Evolutionary conservation across 805 yeast species (phyloP), one percentile per base, ranked within the genome.

Genomic region (Candida adriatica): DNA sequence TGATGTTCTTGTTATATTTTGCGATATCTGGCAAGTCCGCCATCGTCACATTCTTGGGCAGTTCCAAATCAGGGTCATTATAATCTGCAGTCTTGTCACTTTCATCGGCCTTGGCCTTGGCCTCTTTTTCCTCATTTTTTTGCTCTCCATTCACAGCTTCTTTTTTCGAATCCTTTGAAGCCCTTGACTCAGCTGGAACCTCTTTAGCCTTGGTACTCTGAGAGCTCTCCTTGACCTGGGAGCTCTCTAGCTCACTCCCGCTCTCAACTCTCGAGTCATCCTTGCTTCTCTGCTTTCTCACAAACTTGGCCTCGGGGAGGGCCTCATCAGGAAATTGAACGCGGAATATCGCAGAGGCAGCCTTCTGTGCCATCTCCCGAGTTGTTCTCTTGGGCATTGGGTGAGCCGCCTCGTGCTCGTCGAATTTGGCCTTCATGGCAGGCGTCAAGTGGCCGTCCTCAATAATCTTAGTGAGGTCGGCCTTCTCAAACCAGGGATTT

Each of bases 321-420:
- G 13, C 18, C 30, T 35, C 26, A 6, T 33, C 37, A 13, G 43
- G 43, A 30, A 30, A 39, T 19, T 40, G 29, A 16, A 19, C 17
- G 16, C 28, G 16, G 16, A 26, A 31, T 14, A 34, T 21, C 21
- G 21, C 27, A n/a, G 20, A 22, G 18, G 34, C 29, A 16, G 37
- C 32, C 8, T 18, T 24, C 18, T 24, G 16, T 5, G 36, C 39
- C 20, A 26, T 28, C n/a, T 27, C 29, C 8, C 26, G 30, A 3
- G 6, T 16, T 8, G 24, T 16, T 16, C 24, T 26, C 24, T 18
- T 16, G 11, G 38, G 33, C 13, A 23, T 24, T 18, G 38, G 36
- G 5, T 24, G 22, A 4, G 39, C 30, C 9, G 18, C 19, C 9
- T 37, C 29, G 29, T 38, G 37, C 9, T 16, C 24, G n/a, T 27